Base-by-base conservation (phyloP, 2,329 filamentous ascomycete species). In the Penicillium corylophilum region DNA sequence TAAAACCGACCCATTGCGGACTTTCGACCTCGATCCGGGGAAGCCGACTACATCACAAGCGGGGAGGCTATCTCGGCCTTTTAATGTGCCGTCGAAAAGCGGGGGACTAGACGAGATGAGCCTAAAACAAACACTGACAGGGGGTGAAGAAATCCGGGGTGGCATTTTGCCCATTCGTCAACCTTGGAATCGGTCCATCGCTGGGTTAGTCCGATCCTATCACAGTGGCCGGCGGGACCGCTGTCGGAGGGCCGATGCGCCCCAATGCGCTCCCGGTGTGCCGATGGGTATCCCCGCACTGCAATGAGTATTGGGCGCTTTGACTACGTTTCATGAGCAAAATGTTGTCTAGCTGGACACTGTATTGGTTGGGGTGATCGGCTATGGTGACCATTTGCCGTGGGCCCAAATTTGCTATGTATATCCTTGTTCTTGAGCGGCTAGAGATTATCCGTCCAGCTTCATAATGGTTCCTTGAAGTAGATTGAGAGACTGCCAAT, bases 1-100 rank as follows among this genome's bases (percentile, higher is more conserved):
- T 73, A 75, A 44, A 63, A 57, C 45, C 72, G 71, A 31, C 74
- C 74, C 74, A 76, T 76, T 31, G 51, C 6, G 18, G 7, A 26
- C 15, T 35, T 15, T 16, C 24, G 20, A 24, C 18, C 20, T 23
- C 20, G 15, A 16, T 23, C 36, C 10, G 36, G 36, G 38, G 38
- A 40, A 40, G 4, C 33, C n/a, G 9, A 36, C 33, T 36, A 36
- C 33, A 36, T 16, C 16, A 20, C 16, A 20, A 24, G 8, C n/a
- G 18, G 38, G 38, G 38, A 39, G 38, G 31, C 28, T 20, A 42
- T 48, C 20, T 16, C 41, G 38, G 13, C 26, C 29, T n/a, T 48
- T 36, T 47, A 41, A 43, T 43, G 43, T 10, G 35, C 36, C 36
- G 20, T n/a, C 12, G 33, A 41, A 40, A 40, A 47, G 46, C 39